Evolutionary conservation across 2,329 filamentous ascomycete species (phyloP).

Genomic region (Teratosphaeria pseudoeucalypti): DNA sequence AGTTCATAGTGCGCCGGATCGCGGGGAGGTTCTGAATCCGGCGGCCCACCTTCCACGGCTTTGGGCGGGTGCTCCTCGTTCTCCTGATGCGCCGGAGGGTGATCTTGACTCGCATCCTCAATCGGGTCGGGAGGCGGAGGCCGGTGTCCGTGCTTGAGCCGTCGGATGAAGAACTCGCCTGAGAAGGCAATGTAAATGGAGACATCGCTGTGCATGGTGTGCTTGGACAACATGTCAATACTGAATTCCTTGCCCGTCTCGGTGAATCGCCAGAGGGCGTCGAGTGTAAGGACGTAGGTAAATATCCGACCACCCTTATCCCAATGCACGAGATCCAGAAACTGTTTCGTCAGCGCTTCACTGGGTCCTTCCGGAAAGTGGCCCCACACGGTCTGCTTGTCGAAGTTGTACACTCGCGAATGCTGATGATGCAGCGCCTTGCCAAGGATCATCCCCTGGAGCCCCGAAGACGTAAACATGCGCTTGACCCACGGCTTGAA

Average conservation of each 20-base stretch:
- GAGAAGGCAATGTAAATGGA: conserved; percentile 84
- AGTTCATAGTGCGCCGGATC: conserved; percentile 64
- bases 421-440: conserved; percentile 86
- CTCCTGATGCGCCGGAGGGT: conserved; percentile 29
- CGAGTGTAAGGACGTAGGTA: conserved; percentile 83
- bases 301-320: conserved; percentile 79
- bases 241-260: conserved; percentile 94
- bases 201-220: conserved; percentile 94
- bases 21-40: conserved; percentile 33
- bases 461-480: conserved; percentile 71
- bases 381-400: conserved; percentile 64
- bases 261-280: conserved; percentile 79
- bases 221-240: conserved; percentile 85
- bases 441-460: conserved; percentile 71
- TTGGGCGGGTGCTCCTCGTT: conserved; percentile 43
- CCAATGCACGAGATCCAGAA: conserved; percentile 77
- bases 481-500: conserved; percentile 81
- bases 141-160: conserved; percentile 44
- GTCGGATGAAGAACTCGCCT: conserved; percentile 83
- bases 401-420: conserved; percentile 77
- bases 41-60: conserved; percentile 38
- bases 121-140: conserved; percentile 34
- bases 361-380: conserved; percentile 50
- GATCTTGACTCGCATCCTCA: conserved; percentile 31
- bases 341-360: conserved; percentile 62